Evolutionary conservation across 2,329 filamentous ascomycete genomes (phyloP).

Genomic region (Pseudogymnoascus sp.): DNA sequence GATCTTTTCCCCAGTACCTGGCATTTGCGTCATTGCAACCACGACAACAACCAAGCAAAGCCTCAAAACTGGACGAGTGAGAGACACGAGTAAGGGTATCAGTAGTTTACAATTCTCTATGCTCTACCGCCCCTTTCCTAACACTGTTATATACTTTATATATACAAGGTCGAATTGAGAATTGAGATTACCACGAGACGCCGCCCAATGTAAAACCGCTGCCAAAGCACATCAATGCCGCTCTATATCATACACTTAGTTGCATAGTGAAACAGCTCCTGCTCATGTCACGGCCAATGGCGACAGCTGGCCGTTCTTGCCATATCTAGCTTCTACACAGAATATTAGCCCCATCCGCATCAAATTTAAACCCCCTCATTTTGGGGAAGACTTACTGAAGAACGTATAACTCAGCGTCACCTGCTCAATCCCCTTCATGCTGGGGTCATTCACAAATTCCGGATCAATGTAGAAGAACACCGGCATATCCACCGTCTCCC

Average conservation of each 20-base stretch:
- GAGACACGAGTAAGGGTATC: not conserved
- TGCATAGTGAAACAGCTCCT: not conserved
- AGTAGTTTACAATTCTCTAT: not conserved
- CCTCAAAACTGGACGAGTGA: not conserved
- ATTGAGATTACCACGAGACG: conserved; percentile 20
- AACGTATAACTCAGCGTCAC: conserved; percentile 97
- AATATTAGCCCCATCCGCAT: conserved; percentile 29
- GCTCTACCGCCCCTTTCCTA: not conserved
- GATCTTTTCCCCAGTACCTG: conserved; percentile 3
- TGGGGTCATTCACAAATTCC: conserved; percentile 83
- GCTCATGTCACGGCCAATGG: conserved; percentile 17
- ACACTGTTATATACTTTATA: not conserved
- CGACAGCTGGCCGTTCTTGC: conserved; percentile 63
- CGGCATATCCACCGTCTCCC: conserved; percentile 98
- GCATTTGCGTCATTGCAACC: not conserved
- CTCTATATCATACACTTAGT: conserved; percentile 10
- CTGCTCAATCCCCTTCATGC: conserved; percentile 89
- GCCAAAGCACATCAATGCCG: not conserved
- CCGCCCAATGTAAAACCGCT: conserved; percentile 9
- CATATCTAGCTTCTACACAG: conserved; percentile 67
- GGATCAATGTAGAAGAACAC: conserved; percentile 99
- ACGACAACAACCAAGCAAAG: not conserved
- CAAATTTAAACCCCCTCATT: not conserved
- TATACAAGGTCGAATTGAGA: conserved; percentile 5
- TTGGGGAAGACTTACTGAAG: conserved; percentile 65